These are phyloP conservation scores for Leavenworthia alabamica DNA, from an alignment of 345 rosid species.

Conservation along the genomic window DNA sequence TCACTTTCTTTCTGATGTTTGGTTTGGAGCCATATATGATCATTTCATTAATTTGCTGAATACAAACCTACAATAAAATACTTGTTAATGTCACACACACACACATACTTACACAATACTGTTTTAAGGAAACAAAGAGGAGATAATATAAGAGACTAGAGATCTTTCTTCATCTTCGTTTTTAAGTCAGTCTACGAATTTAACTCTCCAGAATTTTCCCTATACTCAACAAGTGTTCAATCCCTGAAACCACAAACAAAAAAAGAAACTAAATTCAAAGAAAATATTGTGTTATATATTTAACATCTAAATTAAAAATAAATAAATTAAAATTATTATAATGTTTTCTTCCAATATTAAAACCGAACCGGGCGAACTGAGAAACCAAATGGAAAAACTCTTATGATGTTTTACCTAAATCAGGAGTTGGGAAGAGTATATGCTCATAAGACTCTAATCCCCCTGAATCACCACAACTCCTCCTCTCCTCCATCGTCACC, in stretches of 20 bases:
- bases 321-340: too few relatives aligned
- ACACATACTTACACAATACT: background rate
- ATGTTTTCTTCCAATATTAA: too few relatives aligned
- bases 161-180: background rate
- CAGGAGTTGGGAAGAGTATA: slow-evolving; percentile 33
- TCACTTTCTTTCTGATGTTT: background rate
- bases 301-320: too few relatives aligned
- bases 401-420: slow-evolving; percentile 25
- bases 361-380: background rate
- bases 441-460: slow-evolving; percentile 29
- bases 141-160: background rate
- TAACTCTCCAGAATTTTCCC: slow-evolving; percentile 24
- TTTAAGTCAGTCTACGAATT: slow-evolving; percentile 13
- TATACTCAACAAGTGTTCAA: slow-evolving; percentile 44
- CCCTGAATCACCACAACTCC: slow-evolving; percentile 28
- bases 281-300: too few relatives aligned
- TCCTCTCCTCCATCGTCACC: slow-evolving; percentile 34
- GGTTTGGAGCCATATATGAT: background rate
- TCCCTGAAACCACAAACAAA: slow-evolving; percentile 32
- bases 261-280: too few relatives aligned
- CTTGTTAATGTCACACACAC: slow-evolving; percentile 1
- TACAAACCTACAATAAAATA: background rate
- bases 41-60: background rate
- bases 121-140: background rate
- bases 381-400: background rate